These are phyloP conservation scores for Acer negundo DNA, from an alignment of 345 rosid species.

Conservation along the genomic window DNA sequence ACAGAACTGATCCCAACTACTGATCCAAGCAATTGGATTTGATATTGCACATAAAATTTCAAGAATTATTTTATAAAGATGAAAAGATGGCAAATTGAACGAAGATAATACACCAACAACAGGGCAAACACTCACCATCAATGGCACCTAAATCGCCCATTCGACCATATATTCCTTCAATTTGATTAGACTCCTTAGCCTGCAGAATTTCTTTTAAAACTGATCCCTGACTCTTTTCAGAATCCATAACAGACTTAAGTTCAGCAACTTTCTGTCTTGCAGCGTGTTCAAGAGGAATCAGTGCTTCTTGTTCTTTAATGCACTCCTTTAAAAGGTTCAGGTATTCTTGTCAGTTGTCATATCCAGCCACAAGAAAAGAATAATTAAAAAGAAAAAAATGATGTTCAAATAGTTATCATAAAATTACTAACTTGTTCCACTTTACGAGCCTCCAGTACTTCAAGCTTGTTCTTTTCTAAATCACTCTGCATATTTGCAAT, in stretches of 20 bases:
- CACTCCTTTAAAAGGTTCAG: slow-evolving; percentile 55
- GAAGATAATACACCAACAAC: slow-evolving; percentile 2
- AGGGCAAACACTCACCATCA: slow-evolving; percentile 60
- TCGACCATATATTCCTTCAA: slow-evolving; percentile 91
- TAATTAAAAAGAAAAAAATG: background rate
- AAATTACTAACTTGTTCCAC: slow-evolving; percentile 62
- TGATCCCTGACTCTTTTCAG: slow-evolving; percentile 92
- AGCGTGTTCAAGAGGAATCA: slow-evolving; percentile 85
- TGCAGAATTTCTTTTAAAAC: slow-evolving; percentile 84
- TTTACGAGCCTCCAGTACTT: slow-evolving; percentile 70
- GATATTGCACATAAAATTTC: background rate
- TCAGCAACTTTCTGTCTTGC: slow-evolving; percentile 92
- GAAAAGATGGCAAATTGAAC: background rate
- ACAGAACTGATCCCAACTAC: slow-evolving; percentile 1
- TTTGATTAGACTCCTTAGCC: slow-evolving; percentile 77
- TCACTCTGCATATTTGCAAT: slow-evolving; percentile 49
- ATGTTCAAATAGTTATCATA: slow-evolving; percentile 23
- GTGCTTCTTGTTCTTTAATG: slow-evolving; percentile 75
- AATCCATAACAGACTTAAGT: slow-evolving; percentile 72
- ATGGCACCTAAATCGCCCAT: slow-evolving; percentile 99
- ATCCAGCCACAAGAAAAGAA: slow-evolving; percentile 1
- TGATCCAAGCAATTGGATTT: background rate
- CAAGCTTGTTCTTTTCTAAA: slow-evolving; percentile 60
- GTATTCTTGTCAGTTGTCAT: slow-evolving; percentile 24
- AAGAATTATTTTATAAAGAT: background rate